Base-by-base conservation (phyloP, 768 basidiomycete genomes). In the Naganishia randhawae region DNA sequence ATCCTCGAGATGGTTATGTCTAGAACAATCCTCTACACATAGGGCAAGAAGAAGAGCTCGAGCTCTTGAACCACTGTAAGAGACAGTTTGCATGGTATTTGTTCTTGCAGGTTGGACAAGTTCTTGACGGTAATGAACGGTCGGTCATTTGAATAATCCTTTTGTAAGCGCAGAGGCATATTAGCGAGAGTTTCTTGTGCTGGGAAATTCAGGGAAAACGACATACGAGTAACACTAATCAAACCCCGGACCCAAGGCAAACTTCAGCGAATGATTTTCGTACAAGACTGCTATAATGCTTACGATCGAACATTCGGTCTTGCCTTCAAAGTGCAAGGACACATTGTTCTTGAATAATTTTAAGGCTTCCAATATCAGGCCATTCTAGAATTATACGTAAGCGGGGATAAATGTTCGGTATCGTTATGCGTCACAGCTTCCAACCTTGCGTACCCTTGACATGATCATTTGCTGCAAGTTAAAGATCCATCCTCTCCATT, bases 281-380 rank as follows among this genome's bases (percentile, higher is more conserved):
- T 29, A 6, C 0, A 25, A 11, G 32, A n/a, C 29, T 5, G 25
- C 31, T 35, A 22, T 67, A 13, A 11, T 8, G 75, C 89, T 76
- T 73, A 92, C 89, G 90, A 99, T 97, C 0, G 95, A 91, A 79
- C 96, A 99, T 73, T 95, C 92, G 2, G 90, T 90, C 77, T 93
- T 89, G 7, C 95, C 95, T 71, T 95, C 91, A 75, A 98, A 99
- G 78, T 98, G 92, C 22, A 90, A 84, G 0, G 86, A 84, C 50
- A 94, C 92, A 76, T 97, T 98, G 81, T 89, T 91, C 81, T 93
- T 94, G 85, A 97, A 98, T 68, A 95, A 81, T 6, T 85, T 84
- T 22, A 98, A 78, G 0, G 90, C 93, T 75, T 98, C 96, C 11
- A 90, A 83, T 32, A 99, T 88, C 55, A 88, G 85, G 7, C 94